Evolutionary conservation across 2,329 filamentous ascomycete genomes (phyloP).

Genomic region (Aspergillus neoniger): DNA sequence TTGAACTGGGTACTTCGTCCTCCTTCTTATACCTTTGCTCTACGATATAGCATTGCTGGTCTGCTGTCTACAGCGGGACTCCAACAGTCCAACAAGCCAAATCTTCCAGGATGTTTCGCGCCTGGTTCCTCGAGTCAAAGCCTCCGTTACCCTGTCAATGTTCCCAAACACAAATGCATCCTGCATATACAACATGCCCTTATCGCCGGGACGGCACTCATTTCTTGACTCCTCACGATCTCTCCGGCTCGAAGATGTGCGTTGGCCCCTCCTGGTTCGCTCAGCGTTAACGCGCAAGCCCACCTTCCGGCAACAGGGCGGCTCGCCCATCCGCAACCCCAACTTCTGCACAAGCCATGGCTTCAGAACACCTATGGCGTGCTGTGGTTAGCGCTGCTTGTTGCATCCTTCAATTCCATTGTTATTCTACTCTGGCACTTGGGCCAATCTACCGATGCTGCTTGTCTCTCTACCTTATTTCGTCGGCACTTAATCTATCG

Average conservation of each 20-base stretch:
- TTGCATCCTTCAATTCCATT: slow-evolving; percentile 16
- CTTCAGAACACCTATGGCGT: neutral
- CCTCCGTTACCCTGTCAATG: neutral
- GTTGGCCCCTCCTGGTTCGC: slow-evolving; percentile 20
- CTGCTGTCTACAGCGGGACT: no score
- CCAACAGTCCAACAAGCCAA: neutral
- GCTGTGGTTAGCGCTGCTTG: slow-evolving; percentile 6
- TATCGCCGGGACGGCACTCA: slow-evolving; percentile 6
- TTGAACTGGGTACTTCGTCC: neutral
- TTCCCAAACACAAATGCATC: neutral
- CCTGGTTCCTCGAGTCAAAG: neutral
- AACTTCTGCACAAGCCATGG: slow-evolving; percentile 2
- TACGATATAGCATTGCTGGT: neutral
- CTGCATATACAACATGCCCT: neutral
- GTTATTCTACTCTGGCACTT: slow-evolving; percentile 14
- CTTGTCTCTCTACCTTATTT: slow-evolving; percentile 10
- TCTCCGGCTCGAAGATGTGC: neutral
- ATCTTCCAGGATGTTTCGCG: neutral
- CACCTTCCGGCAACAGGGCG: slow-evolving; percentile 17
- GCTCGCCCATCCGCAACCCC: slow-evolving; percentile 16
- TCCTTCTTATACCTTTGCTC: slow-evolving; percentile 5
- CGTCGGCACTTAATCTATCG: slow-evolving; percentile 1
- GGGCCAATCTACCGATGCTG: slow-evolving; percentile 10
- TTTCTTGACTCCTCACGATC: slow-evolving; percentile 9
- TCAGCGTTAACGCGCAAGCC: slow-evolving; percentile 21